Conservation (phyloP, 2,329 filamentous ascomycete species). For the Penicillium sp. region DNA sequence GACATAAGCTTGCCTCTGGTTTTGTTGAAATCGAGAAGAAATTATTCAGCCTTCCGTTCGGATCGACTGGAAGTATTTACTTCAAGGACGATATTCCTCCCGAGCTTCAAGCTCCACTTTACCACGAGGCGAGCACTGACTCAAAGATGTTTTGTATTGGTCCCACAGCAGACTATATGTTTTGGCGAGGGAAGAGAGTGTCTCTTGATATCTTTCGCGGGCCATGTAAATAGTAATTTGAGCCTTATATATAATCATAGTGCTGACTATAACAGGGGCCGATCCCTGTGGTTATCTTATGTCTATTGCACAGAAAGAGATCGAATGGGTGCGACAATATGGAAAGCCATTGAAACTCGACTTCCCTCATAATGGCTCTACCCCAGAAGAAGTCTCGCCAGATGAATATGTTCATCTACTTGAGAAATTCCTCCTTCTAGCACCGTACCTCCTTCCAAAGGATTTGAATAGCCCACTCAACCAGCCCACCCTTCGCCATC, state of each 20-base stretch:
- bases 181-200: slow-evolving; percentile 2
- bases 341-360: no score
- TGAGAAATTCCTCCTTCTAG: no score
- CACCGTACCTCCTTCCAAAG: neutral
- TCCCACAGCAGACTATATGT: neutral
- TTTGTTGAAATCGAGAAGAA: slow-evolving; percentile 1
- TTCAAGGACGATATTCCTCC: neutral
- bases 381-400: no score
- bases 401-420: no score
- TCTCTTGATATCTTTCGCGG: neutral
- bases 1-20: neutral
- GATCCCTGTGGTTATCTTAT: no score
- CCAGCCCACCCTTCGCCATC: no score
- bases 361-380: no score
- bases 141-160: neutral
- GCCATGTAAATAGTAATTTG: neutral
- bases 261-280: no score
- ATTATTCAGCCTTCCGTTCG: neutral
- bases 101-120: neutral
- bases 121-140: neutral
- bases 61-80: neutral
- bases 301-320: no score
- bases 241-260: no score
- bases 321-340: no score
- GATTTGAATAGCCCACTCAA: no score